These are phyloP conservation scores for Plectosphaerella cucumerina DNA, from an alignment of 2,329 filamentous ascomycete species.

Conservation along the genomic window DNA sequence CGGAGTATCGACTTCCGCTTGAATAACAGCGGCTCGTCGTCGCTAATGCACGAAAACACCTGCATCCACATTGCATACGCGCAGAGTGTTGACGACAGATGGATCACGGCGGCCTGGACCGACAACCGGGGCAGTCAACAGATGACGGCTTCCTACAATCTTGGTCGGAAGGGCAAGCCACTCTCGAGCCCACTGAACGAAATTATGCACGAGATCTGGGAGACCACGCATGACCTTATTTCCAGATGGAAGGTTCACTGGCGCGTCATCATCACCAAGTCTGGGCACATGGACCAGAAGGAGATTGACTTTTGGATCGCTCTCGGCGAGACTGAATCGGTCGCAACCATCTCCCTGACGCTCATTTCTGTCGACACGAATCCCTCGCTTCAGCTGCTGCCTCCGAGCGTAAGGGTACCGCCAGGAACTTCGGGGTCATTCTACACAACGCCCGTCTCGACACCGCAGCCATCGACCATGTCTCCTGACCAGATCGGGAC, in stretches of 20 bases:
- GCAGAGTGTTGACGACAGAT: slow-evolving; percentile 68
- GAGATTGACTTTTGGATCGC: slow-evolving; percentile 59
- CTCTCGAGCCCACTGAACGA: slow-evolving; percentile 53
- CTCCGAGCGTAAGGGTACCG: slow-evolving; percentile 47
- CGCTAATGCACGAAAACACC: slow-evolving; percentile 72
- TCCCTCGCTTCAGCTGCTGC: slow-evolving; percentile 59
- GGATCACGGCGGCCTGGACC: slow-evolving; percentile 78
- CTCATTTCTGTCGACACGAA: slow-evolving; percentile 62
- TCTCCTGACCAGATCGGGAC: slow-evolving; percentile 57
- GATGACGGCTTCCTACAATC: slow-evolving; percentile 68
- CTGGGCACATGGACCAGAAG: slow-evolving; percentile 60
- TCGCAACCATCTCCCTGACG: slow-evolving; percentile 49
- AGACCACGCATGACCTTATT: slow-evolving; percentile 70
- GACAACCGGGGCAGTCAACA: slow-evolving; percentile 73
- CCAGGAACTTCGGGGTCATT: slow-evolving; percentile 38
- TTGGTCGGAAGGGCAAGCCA: slow-evolving; percentile 54
- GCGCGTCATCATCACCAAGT: slow-evolving; percentile 72
- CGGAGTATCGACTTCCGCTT: slow-evolving; percentile 74
- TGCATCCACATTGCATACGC: slow-evolving; percentile 79
- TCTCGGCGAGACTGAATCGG: slow-evolving; percentile 47
- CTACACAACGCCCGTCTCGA: slow-evolving; percentile 63
- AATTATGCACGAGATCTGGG: slow-evolving; percentile 73
- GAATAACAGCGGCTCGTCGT: slow-evolving; percentile 61
- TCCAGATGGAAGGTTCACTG: slow-evolving; percentile 67
- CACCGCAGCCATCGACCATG: slow-evolving; percentile 53